A percentile compares a stretch with the other conserved stretches of the same genome.
Evolutionary conservation across 345 rosid genomes (phyloP).

Genomic region (Melaleuca quinquenervia): DNA sequence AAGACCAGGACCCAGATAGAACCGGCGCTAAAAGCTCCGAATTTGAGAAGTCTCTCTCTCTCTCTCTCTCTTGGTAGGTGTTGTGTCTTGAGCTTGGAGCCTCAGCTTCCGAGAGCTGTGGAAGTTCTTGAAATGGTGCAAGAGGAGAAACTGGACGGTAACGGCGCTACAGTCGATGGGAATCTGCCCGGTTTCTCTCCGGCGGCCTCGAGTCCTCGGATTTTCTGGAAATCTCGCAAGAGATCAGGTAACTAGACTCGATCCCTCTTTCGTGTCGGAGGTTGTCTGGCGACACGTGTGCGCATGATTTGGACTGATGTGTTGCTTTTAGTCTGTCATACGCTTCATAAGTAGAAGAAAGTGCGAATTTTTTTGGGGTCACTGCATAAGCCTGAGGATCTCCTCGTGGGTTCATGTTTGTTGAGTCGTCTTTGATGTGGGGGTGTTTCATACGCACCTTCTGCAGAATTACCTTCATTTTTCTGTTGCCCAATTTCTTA

Average conservation of each 20-base stretch:
- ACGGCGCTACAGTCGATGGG: conserved; percentile 15
- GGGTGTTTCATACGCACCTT: neutral
- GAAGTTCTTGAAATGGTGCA: conserved; percentile 6
- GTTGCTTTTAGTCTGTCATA: neutral
- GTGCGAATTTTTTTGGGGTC: neutral
- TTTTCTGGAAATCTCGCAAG: conserved; percentile 73
- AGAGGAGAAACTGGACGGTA: conserved; percentile 7
- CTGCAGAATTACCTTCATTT: neutral
- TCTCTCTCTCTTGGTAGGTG: neutral
- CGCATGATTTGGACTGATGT: neutral
- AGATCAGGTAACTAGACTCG: conserved; percentile 41
- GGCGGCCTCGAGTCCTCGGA: conserved; percentile 40
- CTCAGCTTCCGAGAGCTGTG: neutral
- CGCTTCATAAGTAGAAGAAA: neutral
- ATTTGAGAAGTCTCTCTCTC: neutral
- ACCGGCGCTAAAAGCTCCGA: neutral
- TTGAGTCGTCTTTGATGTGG: neutral
- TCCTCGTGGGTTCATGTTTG: neutral
- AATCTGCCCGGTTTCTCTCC: conserved; percentile 63
- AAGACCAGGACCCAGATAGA: neutral
- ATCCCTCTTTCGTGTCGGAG: neutral
- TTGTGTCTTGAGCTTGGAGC: neutral
- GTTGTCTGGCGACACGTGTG: neutral
- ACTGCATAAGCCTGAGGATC: neutral
- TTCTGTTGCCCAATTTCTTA: neutral